Evolutionary conservation across 2,329 filamentous ascomycete species (phyloP), one percentile per base, ranked within the genome.

Genomic region (Peltaster fructicola): DNA sequence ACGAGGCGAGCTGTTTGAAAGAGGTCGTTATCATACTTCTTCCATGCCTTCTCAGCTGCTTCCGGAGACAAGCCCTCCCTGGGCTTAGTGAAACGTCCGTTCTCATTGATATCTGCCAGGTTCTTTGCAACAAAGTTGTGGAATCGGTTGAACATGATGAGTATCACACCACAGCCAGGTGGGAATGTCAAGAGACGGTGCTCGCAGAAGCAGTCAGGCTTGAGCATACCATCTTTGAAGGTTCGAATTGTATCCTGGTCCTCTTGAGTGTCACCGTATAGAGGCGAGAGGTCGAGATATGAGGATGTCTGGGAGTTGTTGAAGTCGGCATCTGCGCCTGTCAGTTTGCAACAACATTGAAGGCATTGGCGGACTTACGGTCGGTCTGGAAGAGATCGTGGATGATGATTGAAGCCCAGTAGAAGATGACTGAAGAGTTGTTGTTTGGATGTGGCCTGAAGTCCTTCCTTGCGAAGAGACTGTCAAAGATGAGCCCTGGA

Each of bases 171-270:
- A 4, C 58, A 54, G 14, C 55, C 54, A 3, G 56, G 56, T 7
- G 56, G 56, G 54, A 59, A 57, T 40, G 57, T 47, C 52, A 58
- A 55, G 28, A 59, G 57, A 22, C 56, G 44, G 23, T 58, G 53
- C 2, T 47, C 52, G 7, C 55, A 53, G 30, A 59, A 45, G 1
- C 51, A 52, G 35, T 59, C 56, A 5, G 53, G 52, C 20, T 40
- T 50, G n/a, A 59, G 53, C 5, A 31, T 39, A 17, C 56, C 56
- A 30, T 57, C 51, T 24, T 50, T 32, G 26, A 53, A 53, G n/a
- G 52, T 59, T 24, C 56, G 45, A 6, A 59, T 52, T 8, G 48
- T 38, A 25, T 44, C 38, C 37, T 59, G 55, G 30, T 57, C 53
- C 10, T 48, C 40, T 16, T 40, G 47, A 1, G 50, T 57, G 31